Evolutionary conservation across 768 basidiomycete genomes (phyloP), one percentile per base, ranked within the genome.

Genomic region (Termitomyces eurrhizus): DNA sequence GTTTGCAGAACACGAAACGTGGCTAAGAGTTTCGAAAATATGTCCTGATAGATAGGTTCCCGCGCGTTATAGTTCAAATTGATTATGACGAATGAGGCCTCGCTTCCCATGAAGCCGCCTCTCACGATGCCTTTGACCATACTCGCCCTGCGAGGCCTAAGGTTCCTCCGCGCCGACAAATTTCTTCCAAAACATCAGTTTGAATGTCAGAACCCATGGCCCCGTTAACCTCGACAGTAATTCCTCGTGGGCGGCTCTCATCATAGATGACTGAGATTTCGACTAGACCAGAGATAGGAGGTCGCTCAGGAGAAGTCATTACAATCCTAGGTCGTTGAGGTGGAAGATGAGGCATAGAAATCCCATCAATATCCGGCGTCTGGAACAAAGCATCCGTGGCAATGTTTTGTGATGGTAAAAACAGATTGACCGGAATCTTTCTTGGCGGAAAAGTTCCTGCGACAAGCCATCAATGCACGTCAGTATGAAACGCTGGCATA

Each of bases 381-480:
- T 77, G 80, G 66, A 85, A 84, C 12, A 80, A 67, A n/a, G 73
- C 66, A 53, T 79, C 76, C 0, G 76, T 65, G 7, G 72, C 60
- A 36, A 52, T 69, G 64, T 65, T 72, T 21, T 71, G 70, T 36
- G 80, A 74, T 4, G 86, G 84, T 49, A 92, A 74, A 65, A 80
- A 83, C 13, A 91, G 77, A 58, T 87, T 90, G 49, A 92, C 89
- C 4, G 92, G 90, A 46, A 93, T 89, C 66, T 81, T 83, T 18
- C 75, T 78, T 0, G 88, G 86, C 6, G 66, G 70, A 49, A 81
- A 69, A 0, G 79, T 79, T 5, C 87, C 87, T 89, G 33, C 55
- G 65, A 24, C 24, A 64, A 8, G 62, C 64, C 26, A 51, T 55
- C n/a, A 55, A 44, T 7, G 52, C n/a, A 48, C 12, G 46, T 60